Evolutionary conservation across 2,329 filamentous ascomycete genomes (phyloP).

Genomic region (Leptoxyphium fumago): DNA sequence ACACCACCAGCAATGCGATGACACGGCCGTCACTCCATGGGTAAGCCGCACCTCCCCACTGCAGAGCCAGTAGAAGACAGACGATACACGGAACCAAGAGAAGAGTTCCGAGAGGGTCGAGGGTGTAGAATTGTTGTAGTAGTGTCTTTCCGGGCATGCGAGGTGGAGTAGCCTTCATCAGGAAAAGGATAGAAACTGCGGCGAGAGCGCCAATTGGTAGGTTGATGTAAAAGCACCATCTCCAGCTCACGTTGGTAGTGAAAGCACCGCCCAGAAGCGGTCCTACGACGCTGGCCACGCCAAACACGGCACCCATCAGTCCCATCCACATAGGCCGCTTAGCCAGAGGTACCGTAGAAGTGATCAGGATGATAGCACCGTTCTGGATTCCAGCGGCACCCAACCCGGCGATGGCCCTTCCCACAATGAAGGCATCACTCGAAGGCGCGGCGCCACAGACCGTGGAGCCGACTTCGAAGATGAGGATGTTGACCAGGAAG

Average conservation of each 20-base stretch:
- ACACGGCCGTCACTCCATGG: slow-evolving; percentile 25
- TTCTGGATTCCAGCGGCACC: slow-evolving; percentile 38
- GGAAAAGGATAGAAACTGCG: slow-evolving; percentile 11
- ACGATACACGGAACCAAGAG: slow-evolving; percentile 24
- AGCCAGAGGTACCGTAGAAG: slow-evolving; percentile 5
- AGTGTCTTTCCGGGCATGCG: neutral
- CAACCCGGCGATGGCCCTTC: slow-evolving; percentile 37
- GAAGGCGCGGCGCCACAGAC: slow-evolving; percentile 33
- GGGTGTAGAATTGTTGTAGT: slow-evolving; percentile 18
- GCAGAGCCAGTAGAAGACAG: slow-evolving; percentile 29
- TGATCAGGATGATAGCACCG: slow-evolving; percentile 21
- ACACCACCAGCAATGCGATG: slow-evolving; percentile 26
- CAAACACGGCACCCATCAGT: slow-evolving; percentile 26
- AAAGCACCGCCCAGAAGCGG: slow-evolving; percentile 39
- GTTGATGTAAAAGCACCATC: slow-evolving; percentile 31
- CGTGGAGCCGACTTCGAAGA: slow-evolving; percentile 34
- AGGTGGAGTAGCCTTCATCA: slow-evolving; percentile 1
- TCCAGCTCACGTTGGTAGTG: slow-evolving; percentile 31
- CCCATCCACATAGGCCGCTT: slow-evolving; percentile 9
- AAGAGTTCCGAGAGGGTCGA: slow-evolving; percentile 27
- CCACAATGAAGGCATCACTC: slow-evolving; percentile 37
- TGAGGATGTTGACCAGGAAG: slow-evolving; percentile 22
- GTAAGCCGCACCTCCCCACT: slow-evolving; percentile 32
- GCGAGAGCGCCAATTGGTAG: slow-evolving; percentile 29
- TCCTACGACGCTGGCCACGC: slow-evolving; percentile 31